Base-by-base conservation (phyloP, 148 eudicot genomes). In the Silene conica region DNA sequence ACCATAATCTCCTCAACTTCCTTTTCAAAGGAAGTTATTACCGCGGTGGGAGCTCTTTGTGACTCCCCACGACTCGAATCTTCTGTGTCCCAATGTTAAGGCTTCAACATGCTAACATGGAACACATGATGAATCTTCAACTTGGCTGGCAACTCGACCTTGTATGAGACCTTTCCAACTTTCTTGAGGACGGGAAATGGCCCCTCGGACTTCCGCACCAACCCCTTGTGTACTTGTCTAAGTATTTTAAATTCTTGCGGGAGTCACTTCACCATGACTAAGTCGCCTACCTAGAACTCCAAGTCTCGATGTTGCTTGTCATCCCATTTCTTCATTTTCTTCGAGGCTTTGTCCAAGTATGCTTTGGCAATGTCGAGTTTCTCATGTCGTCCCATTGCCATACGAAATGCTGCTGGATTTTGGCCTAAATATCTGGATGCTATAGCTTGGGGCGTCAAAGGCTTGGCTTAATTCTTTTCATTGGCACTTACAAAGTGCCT, bases 251-350 rank as follows among this genome's bases (percentile, higher is more conserved):
- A 34, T 10, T 67, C 52, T 19, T 67, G 70, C 22, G 70, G 50
- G 18, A 67, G 50, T 6, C 38, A 10, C 52, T 67, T 67, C 13
- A 67, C 70, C 70, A 67, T 67, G 5, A 69, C 72, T 34, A 46
- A 48, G 58, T 69, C 72, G 1, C 58, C 1, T 8, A 28, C 48
- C 31, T 65, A 45, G 16, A 28, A 28, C 69, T 28, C 48, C 21
- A 58, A 5, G 21, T 57, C 61, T 57, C 61, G 61, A 16, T 21
- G 61, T 2, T 57, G 61, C 1, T 14, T 14, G 45, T 63, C 34
- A 6, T 1, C 43, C 41, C 67, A 25, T 28, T 28, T n/a, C n/a
- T n/a, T n/a, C n/a, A n/a, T n/a, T n/a, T n/a, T n/a, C n/a, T n/a
- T n/a, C n/a, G n/a, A n/a, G n/a, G n/a, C n/a, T n/a, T n/a, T n/a